Evolutionary conservation across 495 filamentous ascomycete species (phyloP), one percentile per base, ranked within the genome.

Genomic region (Penicillium flavigenum): DNA sequence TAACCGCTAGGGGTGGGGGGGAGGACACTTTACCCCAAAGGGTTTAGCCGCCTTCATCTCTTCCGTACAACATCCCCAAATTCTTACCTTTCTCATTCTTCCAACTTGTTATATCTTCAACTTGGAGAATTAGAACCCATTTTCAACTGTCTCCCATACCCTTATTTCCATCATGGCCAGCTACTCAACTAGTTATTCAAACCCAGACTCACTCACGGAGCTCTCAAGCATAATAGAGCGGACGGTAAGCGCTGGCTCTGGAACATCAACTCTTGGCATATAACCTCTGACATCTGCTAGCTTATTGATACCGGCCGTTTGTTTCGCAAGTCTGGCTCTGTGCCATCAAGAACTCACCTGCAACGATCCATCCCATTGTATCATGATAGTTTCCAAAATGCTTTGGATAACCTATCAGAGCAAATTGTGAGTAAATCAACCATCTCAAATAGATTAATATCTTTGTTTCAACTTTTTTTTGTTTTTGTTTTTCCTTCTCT

Each of bases 221-320:
- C 65, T 81, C 27, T 71, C 76, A 17, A 64, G 67, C 10, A 69
- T 73, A 63, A 63, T 80, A 51, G 78, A 81, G 51, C 71, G 76
- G 57, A 77, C 77, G 56, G 79, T 80, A 72, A 43, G 60, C 20
- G 11, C 26, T 43, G 57, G 29, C 36, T 19, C 34, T 29, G 7
- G 31, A 38, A 48, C 29, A 58, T 29, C 27, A 29, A 26, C 57
- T 16, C 52, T 47, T 45, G 43, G 31, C 31, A 19, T 34, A 34
- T 12, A 34, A 11, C 24, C 44, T 54, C 68, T 74, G 54, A 76
- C 63, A 4, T 38, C 26, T 12, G 34, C 19, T 58, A 82, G 80
- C 71, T 82, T 29, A 64, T 79, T 47, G 77, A 81, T 42, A 80
- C 76, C 2, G 78, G 73, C 20, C 74, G 78, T 20, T 70, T 81